Conservation (phyloP, 2,329 filamentous ascomycete genomes). For the Penicillium sp. region DNA sequence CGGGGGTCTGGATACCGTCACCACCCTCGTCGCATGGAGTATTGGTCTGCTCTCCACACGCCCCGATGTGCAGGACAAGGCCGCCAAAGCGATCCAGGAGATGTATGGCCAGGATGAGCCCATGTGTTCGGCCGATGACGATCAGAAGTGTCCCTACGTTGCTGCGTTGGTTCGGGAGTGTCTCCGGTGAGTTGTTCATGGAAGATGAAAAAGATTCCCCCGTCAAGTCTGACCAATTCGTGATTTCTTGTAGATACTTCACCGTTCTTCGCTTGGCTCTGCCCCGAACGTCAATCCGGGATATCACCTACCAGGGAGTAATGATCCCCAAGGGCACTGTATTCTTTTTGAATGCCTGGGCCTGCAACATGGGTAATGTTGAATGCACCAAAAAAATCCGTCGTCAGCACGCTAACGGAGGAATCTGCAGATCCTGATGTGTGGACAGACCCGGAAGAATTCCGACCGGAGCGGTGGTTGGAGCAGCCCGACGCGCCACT, state of each 20-base stretch:
- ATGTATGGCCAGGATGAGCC: conserved; percentile 55
- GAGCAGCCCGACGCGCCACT: conserved; percentile 64
- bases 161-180: conserved; percentile 65
- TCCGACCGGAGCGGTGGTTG: conserved; percentile 64
- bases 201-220: neutral
- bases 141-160: conserved; percentile 64
- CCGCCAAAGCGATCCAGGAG: conserved; percentile 56
- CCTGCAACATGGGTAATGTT: conserved; percentile 63
- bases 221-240: neutral
- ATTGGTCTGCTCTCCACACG: conserved; percentile 60
- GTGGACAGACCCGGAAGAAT: conserved; percentile 60
- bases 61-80: conserved; percentile 63
- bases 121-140: conserved; percentile 61
- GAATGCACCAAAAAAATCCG: neutral
- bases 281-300: conserved; percentile 61
- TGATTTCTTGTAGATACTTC: conserved; percentile 49
- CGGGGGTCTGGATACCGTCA: conserved; percentile 66
- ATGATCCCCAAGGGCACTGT: conserved; percentile 63
- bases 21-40: conserved; percentile 66
- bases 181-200: conserved; percentile 44
- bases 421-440: conserved; percentile 49
- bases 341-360: conserved; percentile 67
- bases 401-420: neutral
- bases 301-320: conserved; percentile 58
- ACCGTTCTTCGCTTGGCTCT: conserved; percentile 64